Conservation (phyloP, 2,329 filamentous ascomycete genomes). For the Cyclaneusma minus region DNA sequence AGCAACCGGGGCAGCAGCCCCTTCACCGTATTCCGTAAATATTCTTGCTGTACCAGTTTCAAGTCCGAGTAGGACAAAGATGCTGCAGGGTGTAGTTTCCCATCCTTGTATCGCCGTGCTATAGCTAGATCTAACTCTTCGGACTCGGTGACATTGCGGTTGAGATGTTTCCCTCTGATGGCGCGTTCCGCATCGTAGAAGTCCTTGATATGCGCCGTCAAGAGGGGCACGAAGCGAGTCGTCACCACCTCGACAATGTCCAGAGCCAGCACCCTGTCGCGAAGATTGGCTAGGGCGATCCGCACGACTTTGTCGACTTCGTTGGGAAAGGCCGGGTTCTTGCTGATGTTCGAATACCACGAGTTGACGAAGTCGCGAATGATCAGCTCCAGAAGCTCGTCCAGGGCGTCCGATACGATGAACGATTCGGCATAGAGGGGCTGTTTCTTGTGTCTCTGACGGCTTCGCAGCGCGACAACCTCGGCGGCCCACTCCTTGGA, state of each 20-base stretch:
- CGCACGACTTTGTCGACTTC: slow-evolving; percentile 75
- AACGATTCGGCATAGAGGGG: slow-evolving; percentile 64
- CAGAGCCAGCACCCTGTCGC: slow-evolving; percentile 55
- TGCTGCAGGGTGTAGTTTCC: slow-evolving; percentile 75
- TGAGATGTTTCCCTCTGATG: slow-evolving; percentile 76
- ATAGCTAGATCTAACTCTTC: slow-evolving; percentile 93
- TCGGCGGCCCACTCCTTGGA: slow-evolving; percentile 55
- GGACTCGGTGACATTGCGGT: slow-evolving; percentile 82
- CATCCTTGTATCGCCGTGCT: slow-evolving; percentile 82
- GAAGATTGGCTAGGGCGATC: slow-evolving; percentile 52
- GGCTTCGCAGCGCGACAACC: slow-evolving; percentile 45
- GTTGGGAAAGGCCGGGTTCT: slow-evolving; percentile 63
- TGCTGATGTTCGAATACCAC: slow-evolving; percentile 83
- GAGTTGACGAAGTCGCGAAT: slow-evolving; percentile 71
- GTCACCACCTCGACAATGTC: slow-evolving; percentile 77
- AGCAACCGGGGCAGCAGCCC: slow-evolving; percentile 61
- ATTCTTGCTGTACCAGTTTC: slow-evolving; percentile 74
- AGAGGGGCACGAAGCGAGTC: slow-evolving; percentile 67
- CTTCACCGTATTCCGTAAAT: slow-evolving; percentile 62
- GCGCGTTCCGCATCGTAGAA: slow-evolving; percentile 81
- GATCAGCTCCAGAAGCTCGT: slow-evolving; percentile 62
- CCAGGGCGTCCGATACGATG: slow-evolving; percentile 64
- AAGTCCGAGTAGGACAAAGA: slow-evolving; percentile 71
- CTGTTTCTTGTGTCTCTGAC: slow-evolving; percentile 49
- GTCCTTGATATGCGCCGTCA: slow-evolving; percentile 78